Conservation (phyloP, 2,329 filamentous ascomycete genomes). For the Byssoonygena ceratinophila region DNA sequence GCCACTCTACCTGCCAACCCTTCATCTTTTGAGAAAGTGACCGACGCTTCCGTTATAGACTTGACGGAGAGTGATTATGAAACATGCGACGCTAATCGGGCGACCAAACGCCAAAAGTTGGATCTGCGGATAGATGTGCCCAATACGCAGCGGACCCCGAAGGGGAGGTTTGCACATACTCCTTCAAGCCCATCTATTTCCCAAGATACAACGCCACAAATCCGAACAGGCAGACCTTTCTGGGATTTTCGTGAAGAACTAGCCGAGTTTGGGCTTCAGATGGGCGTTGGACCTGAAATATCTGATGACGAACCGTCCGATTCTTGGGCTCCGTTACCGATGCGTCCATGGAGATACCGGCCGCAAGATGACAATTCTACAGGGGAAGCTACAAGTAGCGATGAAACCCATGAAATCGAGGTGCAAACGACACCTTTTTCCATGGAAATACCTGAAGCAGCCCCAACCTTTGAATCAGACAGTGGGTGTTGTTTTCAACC, state of each 20-base stretch:
- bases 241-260: slow-evolving; percentile 33
- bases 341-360: slow-evolving; percentile 28
- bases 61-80: slow-evolving; percentile 27
- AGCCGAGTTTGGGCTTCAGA: slow-evolving; percentile 12
- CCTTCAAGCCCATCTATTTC: slow-evolving; percentile 17
- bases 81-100: slow-evolving; percentile 28
- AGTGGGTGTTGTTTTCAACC: slow-evolving; percentile 26
- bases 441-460: slow-evolving; percentile 28
- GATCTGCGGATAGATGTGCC: slow-evolving; percentile 22
- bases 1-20: background rate
- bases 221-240: slow-evolving; percentile 29
- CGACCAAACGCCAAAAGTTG: slow-evolving; percentile 29
- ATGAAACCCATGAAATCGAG: slow-evolving; percentile 23
- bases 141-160: slow-evolving; percentile 16
- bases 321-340: slow-evolving; percentile 31
- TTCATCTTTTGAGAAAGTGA: background rate
- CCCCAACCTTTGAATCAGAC: slow-evolving; percentile 29
- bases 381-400: slow-evolving; percentile 17
- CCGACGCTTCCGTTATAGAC: slow-evolving; percentile 29
- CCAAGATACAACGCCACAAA: slow-evolving; percentile 23
- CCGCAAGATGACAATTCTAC: slow-evolving; percentile 17
- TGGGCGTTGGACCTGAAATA: background rate
- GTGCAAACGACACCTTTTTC: slow-evolving; percentile 34
- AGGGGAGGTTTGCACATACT: background rate
- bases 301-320: slow-evolving; percentile 6